These are phyloP conservation scores for Suhomyces choctaworum DNA, from an alignment of 1,139 yeast genomes.

Conservation along the genomic window DNA sequence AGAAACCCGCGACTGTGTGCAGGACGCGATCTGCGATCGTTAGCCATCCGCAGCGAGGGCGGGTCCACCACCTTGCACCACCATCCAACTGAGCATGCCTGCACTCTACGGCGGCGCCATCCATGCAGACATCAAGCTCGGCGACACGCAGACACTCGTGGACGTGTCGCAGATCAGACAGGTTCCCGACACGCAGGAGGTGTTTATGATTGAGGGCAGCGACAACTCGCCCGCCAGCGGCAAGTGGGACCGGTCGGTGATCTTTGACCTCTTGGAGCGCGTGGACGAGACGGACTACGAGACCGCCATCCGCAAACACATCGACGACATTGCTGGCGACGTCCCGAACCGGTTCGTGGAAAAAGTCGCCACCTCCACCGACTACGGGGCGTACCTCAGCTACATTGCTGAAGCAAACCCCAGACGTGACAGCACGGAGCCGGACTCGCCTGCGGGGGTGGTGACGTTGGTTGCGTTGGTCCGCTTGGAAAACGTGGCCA, in stretches of 20 bases:
- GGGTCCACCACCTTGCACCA: neutral
- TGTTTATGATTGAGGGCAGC: slow-evolving; percentile 51
- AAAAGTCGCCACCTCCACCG: slow-evolving; percentile 12
- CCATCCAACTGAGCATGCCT: too few relatives aligned
- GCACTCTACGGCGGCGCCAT: slow-evolving; percentile 79
- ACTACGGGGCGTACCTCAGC: slow-evolving; percentile 14
- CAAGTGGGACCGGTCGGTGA: slow-evolving; percentile 57
- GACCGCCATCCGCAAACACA: slow-evolving; percentile 41
- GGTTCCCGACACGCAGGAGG: slow-evolving; percentile 90
- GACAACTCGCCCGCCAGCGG: slow-evolving; percentile 19
- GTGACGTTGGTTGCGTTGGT: slow-evolving; percentile 54
- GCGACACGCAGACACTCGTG: slow-evolving; percentile 35
- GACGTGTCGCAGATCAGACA: slow-evolving; percentile 78
- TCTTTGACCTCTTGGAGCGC: slow-evolving; percentile 69
- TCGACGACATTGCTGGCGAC: slow-evolving; percentile 36
- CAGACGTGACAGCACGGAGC: slow-evolving; percentile 53
- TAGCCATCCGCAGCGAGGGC: too few relatives aligned
- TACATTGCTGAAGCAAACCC: slow-evolving; percentile 26
- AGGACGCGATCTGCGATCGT: too few relatives aligned
- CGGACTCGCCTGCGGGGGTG: slow-evolving; percentile 23
- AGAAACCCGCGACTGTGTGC: slow-evolving; percentile 1
- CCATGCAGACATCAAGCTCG: slow-evolving; percentile 49
- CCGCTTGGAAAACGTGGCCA: slow-evolving; percentile 48
- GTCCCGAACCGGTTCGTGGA: slow-evolving; percentile 13
- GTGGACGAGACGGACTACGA: slow-evolving; percentile 41